phyloP scores from a whole-genome alignment of 2,329 filamentous ascomycete genomes.

The Cladosporium halotolerans region DNA sequence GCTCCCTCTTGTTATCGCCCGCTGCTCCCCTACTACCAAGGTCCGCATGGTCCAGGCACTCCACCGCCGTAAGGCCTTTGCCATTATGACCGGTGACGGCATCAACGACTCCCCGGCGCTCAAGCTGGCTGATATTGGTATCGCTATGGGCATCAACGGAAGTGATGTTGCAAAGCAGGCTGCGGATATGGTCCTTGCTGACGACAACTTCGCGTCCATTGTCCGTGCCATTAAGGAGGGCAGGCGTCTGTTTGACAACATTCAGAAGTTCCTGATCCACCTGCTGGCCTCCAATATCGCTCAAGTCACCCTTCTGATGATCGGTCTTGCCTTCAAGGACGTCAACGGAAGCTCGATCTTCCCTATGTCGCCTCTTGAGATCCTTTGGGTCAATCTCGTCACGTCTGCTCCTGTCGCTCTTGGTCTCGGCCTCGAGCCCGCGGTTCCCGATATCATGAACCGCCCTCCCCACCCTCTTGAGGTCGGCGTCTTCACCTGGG shows the following conservation, averaged over 20 bases:
- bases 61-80: conserved; percentile 32
- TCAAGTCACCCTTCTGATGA: conserved; percentile 38
- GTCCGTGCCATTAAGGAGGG: conserved; percentile 37
- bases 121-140: conserved; percentile 36
- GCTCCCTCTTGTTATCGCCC: conserved; percentile 37
- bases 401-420: conserved; percentile 39
- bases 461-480: conserved; percentile 35
- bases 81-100: conserved; percentile 35
- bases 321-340: conserved; percentile 39
- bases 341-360: conserved; percentile 35
- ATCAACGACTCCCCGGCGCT: conserved; percentile 37
- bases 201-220: conserved; percentile 37
- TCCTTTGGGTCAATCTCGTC: conserved; percentile 40
- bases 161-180: conserved; percentile 38
- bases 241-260: conserved; percentile 37
- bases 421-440: conserved; percentile 38
- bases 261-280: conserved; percentile 39
- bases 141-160: conserved; percentile 35
- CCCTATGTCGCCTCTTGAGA: conserved; percentile 38
- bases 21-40: conserved; percentile 39
- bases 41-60: conserved; percentile 39
- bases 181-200: conserved; percentile 35
- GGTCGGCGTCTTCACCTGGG: conserved; percentile 36
- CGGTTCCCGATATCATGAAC: conserved; percentile 37
- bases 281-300: conserved; percentile 40